Evolutionary conservation across 768 basidiomycete species (phyloP).

Genomic region (Tricholoma matsutake): DNA sequence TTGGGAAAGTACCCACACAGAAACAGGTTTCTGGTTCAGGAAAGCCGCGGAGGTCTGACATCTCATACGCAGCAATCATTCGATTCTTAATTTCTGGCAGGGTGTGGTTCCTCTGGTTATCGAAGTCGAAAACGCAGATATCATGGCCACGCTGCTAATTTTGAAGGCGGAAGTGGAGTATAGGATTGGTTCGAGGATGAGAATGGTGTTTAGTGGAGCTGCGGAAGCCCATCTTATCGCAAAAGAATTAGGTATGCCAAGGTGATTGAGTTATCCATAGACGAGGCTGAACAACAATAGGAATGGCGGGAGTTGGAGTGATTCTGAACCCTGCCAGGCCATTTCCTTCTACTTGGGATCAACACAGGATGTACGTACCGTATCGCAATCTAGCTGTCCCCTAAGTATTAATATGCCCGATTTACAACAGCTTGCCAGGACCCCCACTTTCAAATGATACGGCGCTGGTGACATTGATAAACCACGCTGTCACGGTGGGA

Average conservation of each 20-base stretch:
- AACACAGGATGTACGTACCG: constrained; percentile 53
- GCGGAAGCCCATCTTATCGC: constrained; percentile 66
- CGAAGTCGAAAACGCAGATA: constrained; percentile 65
- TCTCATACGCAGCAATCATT: neutral
- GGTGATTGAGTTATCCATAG: neutral
- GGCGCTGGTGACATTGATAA: constrained; percentile 58
- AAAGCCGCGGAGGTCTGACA: constrained; percentile 49
- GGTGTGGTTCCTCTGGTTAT: constrained; percentile 66
- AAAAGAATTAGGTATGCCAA: constrained; percentile 51
- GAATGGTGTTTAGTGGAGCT: constrained; percentile 61
- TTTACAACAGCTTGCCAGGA: constrained; percentile 54
- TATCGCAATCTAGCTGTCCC: neutral
- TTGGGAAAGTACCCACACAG: constrained; percentile 44
- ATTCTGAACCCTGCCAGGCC: constrained; percentile 56
- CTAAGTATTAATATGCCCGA: constrained; percentile 3
- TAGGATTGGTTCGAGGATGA: constrained; percentile 52
- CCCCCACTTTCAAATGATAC: constrained; percentile 68
- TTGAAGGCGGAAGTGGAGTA: constrained; percentile 68
- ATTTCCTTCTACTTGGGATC: constrained; percentile 74
- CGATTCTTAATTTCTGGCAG: constrained; percentile 25
- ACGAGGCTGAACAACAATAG: constrained; percentile 27
- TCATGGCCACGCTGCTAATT: constrained; percentile 66
- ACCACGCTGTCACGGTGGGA: constrained; percentile 78
- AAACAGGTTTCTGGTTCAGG: constrained; percentile 54
- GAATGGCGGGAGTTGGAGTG: constrained; percentile 44